Conservation (phyloP, 1,284 basidiomycete species). For the Ceratobasidium sp. region DNA sequence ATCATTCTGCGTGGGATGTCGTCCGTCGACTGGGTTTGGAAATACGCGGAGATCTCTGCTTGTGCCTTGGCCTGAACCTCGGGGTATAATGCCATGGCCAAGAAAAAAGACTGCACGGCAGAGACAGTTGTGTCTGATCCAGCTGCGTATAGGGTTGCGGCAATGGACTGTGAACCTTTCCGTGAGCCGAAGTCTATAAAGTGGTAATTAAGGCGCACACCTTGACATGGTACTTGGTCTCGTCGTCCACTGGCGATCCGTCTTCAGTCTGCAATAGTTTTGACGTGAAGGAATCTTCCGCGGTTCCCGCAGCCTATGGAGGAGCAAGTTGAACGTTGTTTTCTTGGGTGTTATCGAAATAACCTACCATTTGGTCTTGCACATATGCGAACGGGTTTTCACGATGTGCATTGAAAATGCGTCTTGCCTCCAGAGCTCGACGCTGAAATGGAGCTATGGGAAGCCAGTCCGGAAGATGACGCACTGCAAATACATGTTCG, state of each 20-base stretch:
- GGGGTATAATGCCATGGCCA: conserved; percentile 11
- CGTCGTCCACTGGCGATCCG: not conserved
- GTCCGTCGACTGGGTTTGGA: not conserved
- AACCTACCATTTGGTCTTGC: not conserved
- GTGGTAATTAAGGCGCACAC: not conserved
- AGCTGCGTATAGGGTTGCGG: conserved; percentile 48
- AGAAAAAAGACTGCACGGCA: conserved; percentile 22
- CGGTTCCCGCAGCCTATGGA: not conserved
- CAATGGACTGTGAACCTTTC: not conserved
- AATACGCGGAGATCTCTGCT: not conserved
- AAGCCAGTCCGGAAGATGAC: not conserved
- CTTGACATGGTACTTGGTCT: conserved; percentile 1
- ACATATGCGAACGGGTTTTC: not conserved
- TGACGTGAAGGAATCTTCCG: conserved; percentile 7
- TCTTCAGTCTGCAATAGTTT: conserved; percentile 24
- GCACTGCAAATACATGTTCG: not conserved
- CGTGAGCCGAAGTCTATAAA: not conserved
- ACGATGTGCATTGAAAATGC: not conserved
- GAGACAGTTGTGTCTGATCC: conserved; percentile 42
- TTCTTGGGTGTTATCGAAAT: no score
- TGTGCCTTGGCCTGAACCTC: conserved; percentile 17
- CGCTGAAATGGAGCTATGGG: not conserved
- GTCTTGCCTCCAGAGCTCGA: not conserved
- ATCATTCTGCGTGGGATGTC: not conserved
- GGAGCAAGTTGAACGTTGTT: not conserved